phyloP scores from a whole-genome alignment of 768 basidiomycete species.

The Galerina sulciceps region DNA sequence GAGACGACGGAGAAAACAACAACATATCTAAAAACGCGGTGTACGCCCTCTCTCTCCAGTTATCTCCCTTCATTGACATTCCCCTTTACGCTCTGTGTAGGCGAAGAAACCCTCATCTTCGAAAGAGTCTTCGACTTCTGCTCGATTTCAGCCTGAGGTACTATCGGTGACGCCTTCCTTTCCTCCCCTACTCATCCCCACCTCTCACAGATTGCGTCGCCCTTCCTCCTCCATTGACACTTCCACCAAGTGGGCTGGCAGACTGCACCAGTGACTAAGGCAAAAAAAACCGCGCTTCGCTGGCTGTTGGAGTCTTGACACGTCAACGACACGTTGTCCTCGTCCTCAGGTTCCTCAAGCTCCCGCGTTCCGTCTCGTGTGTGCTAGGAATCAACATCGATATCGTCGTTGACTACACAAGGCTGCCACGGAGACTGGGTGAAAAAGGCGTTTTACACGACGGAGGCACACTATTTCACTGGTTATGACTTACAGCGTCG shows the following conservation, averaged over 20 bases:
- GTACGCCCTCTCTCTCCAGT: slow-evolving; percentile 47
- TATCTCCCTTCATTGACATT: no score
- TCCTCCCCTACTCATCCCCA: no score
- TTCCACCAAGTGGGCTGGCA: slow-evolving; percentile 97
- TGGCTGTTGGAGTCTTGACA: slow-evolving; percentile 99
- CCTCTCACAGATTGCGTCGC: no score
- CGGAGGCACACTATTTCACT: no score
- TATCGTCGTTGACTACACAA: no score
- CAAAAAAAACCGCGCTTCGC: slow-evolving; percentile 98
- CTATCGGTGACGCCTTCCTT: slow-evolving; percentile 89
- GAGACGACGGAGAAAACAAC: slow-evolving; percentile 89
- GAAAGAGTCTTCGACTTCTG: slow-evolving; percentile 98
- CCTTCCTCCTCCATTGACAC: slow-evolving; percentile 87
- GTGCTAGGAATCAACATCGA: slow-evolving; percentile 98
- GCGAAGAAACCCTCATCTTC: slow-evolving; percentile 96
- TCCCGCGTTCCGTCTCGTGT: slow-evolving; percentile 79
- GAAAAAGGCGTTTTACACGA: slow-evolving; percentile 98
- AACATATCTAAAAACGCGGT: slow-evolving; percentile 83
- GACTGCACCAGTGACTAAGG: slow-evolving; percentile 97
- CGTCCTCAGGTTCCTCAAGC: slow-evolving; percentile 91
- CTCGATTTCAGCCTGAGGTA: slow-evolving; percentile 94
- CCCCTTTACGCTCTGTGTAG: no score
- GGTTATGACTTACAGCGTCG: slow-evolving; percentile 96
- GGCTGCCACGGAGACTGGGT: slow-evolving; percentile 99
- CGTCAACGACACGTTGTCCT: slow-evolving; percentile 99